Evolutionary conservation across 2,329 filamentous ascomycete genomes (phyloP).

Genomic region (Fusarium sp.): DNA sequence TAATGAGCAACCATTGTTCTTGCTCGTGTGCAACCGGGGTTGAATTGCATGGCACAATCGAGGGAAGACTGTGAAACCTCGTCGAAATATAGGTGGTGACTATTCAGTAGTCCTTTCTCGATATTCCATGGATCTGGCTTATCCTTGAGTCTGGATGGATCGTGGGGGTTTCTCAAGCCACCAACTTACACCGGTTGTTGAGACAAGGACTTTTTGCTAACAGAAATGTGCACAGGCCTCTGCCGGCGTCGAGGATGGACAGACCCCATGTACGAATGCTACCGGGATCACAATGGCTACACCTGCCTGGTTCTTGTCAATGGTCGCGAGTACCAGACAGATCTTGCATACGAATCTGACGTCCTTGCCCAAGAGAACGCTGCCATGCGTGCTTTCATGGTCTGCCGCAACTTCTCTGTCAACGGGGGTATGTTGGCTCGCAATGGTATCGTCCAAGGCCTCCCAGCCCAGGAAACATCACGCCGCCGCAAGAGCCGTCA

Average conservation of each 20-base stretch:
- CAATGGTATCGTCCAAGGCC: conserved; percentile 75
- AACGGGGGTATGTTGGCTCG: conserved; percentile 90
- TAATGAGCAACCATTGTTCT: conserved; percentile 19
- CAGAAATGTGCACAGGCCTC: conserved; percentile 72
- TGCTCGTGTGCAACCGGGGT: conserved; percentile 5
- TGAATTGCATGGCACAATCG: conserved; percentile 2
- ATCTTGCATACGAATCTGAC: conserved; percentile 85
- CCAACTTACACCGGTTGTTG: not conserved
- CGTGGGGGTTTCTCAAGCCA: not conserved
- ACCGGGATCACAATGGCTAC: conserved; percentile 79
- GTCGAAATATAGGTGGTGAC: not conserved
- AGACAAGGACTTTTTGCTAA: conserved; percentile 49
- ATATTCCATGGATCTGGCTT: not conserved
- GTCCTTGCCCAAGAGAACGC: conserved; percentile 90
- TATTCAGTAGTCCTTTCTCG: not conserved
- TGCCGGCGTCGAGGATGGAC: conserved; percentile 95
- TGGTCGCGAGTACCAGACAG: conserved; percentile 95
- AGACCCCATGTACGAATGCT: conserved; percentile 89
- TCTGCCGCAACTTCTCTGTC: conserved; percentile 96
- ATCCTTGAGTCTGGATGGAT: not conserved
- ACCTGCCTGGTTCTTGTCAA: conserved; percentile 94
- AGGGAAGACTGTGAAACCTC: conserved; percentile 8
- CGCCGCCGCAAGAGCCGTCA: conserved; percentile 66
- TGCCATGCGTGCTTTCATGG: conserved; percentile 96
- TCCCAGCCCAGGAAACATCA: conserved; percentile 66